Evolutionary conservation across 495 filamentous ascomycete species (phyloP), one percentile per base, ranked within the genome.

Genomic region (Cercophora newfieldiana): DNA sequence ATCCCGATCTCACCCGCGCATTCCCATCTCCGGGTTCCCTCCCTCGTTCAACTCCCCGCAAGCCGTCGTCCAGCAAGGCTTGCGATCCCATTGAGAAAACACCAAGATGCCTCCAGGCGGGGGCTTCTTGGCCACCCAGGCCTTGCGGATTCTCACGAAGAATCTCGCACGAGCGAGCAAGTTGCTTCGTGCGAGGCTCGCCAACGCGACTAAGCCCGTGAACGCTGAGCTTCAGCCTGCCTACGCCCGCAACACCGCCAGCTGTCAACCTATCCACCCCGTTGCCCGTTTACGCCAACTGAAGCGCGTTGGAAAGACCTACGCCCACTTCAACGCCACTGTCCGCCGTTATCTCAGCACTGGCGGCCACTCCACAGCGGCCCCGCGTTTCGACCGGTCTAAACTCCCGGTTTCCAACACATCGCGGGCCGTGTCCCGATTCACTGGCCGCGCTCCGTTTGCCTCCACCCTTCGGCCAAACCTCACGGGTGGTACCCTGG

Each of bases 391-490:
- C 56, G 87, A 90, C 64, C 84, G 84, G n/a, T 77, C 86, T 67
- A 82, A 84, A n/a, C 87, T 89, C 69, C 86, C 87, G 48, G 83
- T 81, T 53, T 92, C 91, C 24, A 81, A 81, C 53, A 86, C 89
- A 56, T 87, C 85, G n/a, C 81, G 83, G 2, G 86, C 87, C 55
- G 81, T 97, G 57, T 79, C 80, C n/a, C 82, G 85, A 28, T 78
- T 90, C 49, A 87, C 91, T 14, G 83, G 85, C n/a, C 87, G 87
- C 7, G 87, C 93, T 5, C 94, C 95, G 0, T 99, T 98, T 74
- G 92, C 93, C 1, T 94, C 88, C 0, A 90, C 94, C 25, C 88
- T 98, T 6, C 90, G 95, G 7, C 95, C 95, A 3, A 97, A 96
- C 69, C 81, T 99, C 51, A 96, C 93, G 0, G 95, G 94, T 25